Percentiles rank a stretch among this genome's conserved stretches.
Evolutionary conservation across 768 basidiomycete species (phyloP).

Genomic region (Paxillus rubicundulus): DNA sequence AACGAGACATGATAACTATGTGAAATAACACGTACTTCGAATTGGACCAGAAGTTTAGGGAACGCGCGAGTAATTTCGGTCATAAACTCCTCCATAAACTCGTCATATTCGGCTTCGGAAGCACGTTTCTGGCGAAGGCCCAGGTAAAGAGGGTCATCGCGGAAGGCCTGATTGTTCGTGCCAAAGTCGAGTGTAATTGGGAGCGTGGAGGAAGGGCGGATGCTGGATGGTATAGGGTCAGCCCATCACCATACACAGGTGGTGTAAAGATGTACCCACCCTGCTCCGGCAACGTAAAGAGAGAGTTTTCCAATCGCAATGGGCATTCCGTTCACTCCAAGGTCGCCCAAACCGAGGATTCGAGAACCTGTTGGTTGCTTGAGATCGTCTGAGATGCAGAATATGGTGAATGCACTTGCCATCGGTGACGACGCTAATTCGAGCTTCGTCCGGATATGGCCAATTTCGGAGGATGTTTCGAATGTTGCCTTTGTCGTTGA

Average conservation of each 20-base stretch:
- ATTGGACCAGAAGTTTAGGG: constrained; percentile 84
- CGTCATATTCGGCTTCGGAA: constrained; percentile 61
- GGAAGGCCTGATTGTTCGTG: constrained; percentile 76
- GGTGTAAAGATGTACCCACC: constrained; percentile 43
- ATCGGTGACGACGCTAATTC: constrained; percentile 91
- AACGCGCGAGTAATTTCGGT: constrained; percentile 67
- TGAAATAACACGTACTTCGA: constrained; percentile 50
- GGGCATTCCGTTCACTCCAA: constrained; percentile 82
- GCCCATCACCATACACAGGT: not conserved
- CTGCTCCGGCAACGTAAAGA: constrained; percentile 86
- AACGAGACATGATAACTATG: not conserved
- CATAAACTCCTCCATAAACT: constrained; percentile 95
- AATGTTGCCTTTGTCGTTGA: constrained; percentile 82
- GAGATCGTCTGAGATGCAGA: not conserved
- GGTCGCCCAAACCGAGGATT: constrained; percentile 85
- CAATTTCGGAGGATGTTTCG: constrained; percentile 66
- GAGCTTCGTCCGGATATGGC: constrained; percentile 70
- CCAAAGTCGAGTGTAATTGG: constrained; percentile 89
- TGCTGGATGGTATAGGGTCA: constrained; percentile 38
- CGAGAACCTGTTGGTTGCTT: constrained; percentile 56
- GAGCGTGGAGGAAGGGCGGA: constrained; percentile 73
- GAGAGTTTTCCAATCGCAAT: constrained; percentile 93
- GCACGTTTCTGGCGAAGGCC: constrained; percentile 74
- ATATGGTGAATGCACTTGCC: constrained; percentile 40
- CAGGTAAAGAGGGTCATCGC: constrained; percentile 88